phyloP scores from a whole-genome alignment of 495 filamentous ascomycete species.

The Penicillium desertorum region DNA sequence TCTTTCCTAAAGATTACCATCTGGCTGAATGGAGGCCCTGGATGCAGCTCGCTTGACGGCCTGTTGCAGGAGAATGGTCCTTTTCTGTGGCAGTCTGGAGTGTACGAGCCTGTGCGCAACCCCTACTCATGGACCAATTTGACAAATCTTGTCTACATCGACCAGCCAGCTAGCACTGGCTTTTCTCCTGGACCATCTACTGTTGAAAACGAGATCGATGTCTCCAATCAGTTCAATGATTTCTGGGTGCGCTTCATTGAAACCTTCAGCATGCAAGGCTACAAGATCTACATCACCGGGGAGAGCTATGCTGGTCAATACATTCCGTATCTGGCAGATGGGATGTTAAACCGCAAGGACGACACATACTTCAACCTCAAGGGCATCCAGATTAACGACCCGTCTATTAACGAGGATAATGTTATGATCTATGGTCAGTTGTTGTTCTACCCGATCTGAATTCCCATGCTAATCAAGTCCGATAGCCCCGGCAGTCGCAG shows the following conservation, averaged over 20 bases:
- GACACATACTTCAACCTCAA: constrained; percentile 63
- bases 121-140: constrained; percentile 70
- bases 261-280: constrained; percentile 61
- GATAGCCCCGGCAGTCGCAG: constrained; percentile 58
- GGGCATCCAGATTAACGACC: constrained; percentile 71
- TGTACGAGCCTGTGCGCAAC: constrained; percentile 60
- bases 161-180: constrained; percentile 77
- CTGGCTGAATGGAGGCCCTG: constrained; percentile 71
- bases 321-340: constrained; percentile 75
- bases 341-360: constrained; percentile 70
- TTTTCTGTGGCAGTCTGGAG: constrained; percentile 71
- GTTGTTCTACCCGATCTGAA: background rate
- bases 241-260: constrained; percentile 71
- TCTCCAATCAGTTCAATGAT: constrained; percentile 65
- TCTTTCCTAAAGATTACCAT: constrained; percentile 55
- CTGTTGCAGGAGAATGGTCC: constrained; percentile 76
- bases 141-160: constrained; percentile 74
- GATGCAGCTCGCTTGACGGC: constrained; percentile 68
- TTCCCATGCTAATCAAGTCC: background rate
- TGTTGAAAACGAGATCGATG: constrained; percentile 63
- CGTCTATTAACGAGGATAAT: constrained; percentile 54
- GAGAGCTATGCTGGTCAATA: constrained; percentile 76
- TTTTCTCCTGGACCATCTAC: constrained; percentile 62
- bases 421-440: constrained; percentile 37
- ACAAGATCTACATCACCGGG: constrained; percentile 67